Conservation (phyloP, 805 yeast species). For the Henningerozyma blattae region DNA sequence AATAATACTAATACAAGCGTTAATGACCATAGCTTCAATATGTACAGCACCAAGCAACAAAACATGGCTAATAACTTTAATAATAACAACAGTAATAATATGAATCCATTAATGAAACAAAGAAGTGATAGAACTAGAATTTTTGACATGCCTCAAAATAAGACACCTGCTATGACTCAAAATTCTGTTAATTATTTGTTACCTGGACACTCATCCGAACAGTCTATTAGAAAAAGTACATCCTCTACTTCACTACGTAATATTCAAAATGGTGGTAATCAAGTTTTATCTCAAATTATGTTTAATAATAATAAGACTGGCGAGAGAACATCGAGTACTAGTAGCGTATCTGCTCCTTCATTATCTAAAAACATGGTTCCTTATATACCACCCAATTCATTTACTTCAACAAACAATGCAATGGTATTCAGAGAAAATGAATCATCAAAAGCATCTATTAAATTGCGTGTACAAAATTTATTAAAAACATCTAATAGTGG, state of each 20-base stretch:
- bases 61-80: not conserved
- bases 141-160: not conserved
- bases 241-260: not conserved
- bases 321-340: not conserved
- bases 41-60: no score
- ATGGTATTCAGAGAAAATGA: not conserved
- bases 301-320: not conserved
- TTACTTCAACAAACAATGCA: not conserved
- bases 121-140: not conserved
- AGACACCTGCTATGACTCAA: not conserved
- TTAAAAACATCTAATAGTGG: constrained; percentile 22
- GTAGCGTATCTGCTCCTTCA: not conserved
- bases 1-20: not conserved
- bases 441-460: constrained; percentile 30
- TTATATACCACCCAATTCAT: no score
- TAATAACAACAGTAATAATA: not conserved
- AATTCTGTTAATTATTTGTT: no score
- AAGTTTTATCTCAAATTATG: no score
- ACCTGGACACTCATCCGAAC: not conserved
- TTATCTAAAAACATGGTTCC: not conserved
- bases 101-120: not conserved
- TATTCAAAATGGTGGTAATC: not conserved
- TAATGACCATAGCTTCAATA: not conserved
- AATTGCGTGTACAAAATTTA: constrained; percentile 42
- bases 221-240: not conserved